phyloP scores from a whole-genome alignment of 768 basidiomycete species.

The Lyophyllum atratum region DNA sequence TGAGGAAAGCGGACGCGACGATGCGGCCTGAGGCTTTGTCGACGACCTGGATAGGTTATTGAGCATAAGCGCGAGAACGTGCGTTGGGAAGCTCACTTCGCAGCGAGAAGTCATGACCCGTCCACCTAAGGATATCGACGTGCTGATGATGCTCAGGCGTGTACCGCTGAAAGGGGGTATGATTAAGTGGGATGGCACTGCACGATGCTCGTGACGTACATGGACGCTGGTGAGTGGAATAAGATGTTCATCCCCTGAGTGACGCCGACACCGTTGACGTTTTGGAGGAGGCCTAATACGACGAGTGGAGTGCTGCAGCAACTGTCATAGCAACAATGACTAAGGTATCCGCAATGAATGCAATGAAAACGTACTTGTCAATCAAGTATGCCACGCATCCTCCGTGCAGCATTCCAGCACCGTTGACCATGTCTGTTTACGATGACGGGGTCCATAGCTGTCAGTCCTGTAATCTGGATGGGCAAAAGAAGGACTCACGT shows the following conservation, averaged over 20 bases:
- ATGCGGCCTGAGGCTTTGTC: constrained; percentile 60
- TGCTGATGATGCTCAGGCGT: constrained; percentile 58
- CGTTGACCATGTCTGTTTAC: constrained; percentile 67
- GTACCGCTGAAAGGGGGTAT: constrained; percentile 46
- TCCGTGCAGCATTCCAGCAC: constrained; percentile 77
- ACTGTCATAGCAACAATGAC: constrained; percentile 28
- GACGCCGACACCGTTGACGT: constrained; percentile 71
- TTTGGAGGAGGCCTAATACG: constrained; percentile 60
- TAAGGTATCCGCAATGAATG: background rate
- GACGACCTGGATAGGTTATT: constrained; percentile 42
- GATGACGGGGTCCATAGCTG: background rate
- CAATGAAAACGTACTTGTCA: constrained; percentile 53
- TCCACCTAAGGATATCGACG: constrained; percentile 66
- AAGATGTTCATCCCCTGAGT: constrained; percentile 71
- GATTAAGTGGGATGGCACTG: constrained; percentile 5
- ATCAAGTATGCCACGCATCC: constrained; percentile 74
- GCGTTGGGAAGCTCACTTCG: constrained; percentile 47
- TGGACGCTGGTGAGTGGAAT: constrained; percentile 68
- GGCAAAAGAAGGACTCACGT: constrained; percentile 39
- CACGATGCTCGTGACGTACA: constrained; percentile 40
- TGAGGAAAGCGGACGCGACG: constrained; percentile 67
- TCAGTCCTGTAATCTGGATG: constrained; percentile 5
- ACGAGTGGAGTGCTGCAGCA: constrained; percentile 72
- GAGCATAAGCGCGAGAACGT: constrained; percentile 2
- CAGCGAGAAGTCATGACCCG: constrained; percentile 72